These are phyloP conservation scores for Sugiyamaella sp. DNA, from an alignment of 1,139 yeast genomes.

Conservation along the genomic window DNA sequence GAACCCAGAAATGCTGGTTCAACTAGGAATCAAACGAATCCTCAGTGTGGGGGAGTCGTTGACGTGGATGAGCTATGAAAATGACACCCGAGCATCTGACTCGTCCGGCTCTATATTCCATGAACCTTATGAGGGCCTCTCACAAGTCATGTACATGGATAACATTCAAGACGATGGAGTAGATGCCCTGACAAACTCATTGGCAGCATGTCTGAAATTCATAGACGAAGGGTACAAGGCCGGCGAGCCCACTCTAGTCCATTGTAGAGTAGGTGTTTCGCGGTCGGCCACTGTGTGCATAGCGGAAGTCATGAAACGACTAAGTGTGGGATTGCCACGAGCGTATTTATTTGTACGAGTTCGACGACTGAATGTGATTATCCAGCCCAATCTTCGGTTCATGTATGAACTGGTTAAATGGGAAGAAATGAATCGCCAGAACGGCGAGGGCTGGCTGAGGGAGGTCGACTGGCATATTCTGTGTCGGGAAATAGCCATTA, in stretches of 20 bases:
- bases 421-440: conserved; percentile 56
- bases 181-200: conserved; percentile 47
- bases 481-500: conserved; percentile 77
- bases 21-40: conserved; percentile 71
- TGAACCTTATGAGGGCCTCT: conserved; percentile 34
- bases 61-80: conserved; percentile 50
- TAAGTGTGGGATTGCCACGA: conserved; percentile 63
- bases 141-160: conserved; percentile 46
- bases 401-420: conserved; percentile 83
- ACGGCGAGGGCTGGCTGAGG: conserved; percentile 50
- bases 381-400: conserved; percentile 85
- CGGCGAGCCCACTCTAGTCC: conserved; percentile 64
- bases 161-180: conserved; percentile 56
- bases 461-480: conserved; percentile 91
- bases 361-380: conserved; percentile 80
- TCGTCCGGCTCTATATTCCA: conserved; percentile 20
- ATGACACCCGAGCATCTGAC: conserved; percentile 27
- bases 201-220: conserved; percentile 49
- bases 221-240: conserved; percentile 46
- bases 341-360: conserved; percentile 84
- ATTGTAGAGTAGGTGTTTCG: conserved; percentile 91
- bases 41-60: conserved; percentile 86
- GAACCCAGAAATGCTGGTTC: conserved; percentile 61
- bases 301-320: conserved; percentile 83
- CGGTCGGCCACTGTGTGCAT: conserved; percentile 88